Percentiles rank a stretch among this genome's conserved stretches.
Conservation (phyloP, 2,329 filamentous ascomycete genomes). For the Niveomyces coronatus region DNA sequence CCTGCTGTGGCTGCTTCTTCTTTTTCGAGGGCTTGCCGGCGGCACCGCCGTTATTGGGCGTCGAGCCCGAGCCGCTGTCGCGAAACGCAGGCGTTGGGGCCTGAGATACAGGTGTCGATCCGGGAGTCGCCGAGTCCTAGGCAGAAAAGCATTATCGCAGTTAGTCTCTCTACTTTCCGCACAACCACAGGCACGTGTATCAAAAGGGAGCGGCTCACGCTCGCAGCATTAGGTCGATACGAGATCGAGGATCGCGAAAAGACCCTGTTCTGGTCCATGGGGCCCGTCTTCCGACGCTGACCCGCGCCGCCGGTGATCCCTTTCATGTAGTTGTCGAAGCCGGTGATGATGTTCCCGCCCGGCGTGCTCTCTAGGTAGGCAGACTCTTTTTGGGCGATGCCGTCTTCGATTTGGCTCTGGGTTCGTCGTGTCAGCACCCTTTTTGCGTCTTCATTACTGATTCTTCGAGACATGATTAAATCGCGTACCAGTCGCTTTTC, state of each 20-base stretch:
- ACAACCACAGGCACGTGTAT: neutral
- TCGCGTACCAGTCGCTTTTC: constrained; percentile 27
- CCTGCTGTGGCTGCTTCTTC: constrained; percentile 23
- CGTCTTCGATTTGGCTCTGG: constrained; percentile 52
- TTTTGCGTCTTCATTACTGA: neutral
- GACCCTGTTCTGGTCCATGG: constrained; percentile 62
- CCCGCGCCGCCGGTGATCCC: constrained; percentile 56
- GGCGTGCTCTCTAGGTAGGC: constrained; percentile 85
- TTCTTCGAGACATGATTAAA: neutral
- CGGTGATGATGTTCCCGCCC: constrained; percentile 89
- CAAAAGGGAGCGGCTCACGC: constrained; percentile 20
- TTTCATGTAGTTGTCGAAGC: constrained; percentile 98
- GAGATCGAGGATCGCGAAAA: constrained; percentile 59
- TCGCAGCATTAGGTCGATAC: constrained; percentile 38
- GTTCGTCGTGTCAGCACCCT: constrained; percentile 12
- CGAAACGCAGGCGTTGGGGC: constrained; percentile 47
- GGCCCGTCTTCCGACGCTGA: constrained; percentile 52
- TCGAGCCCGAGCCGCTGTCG: constrained; percentile 36
- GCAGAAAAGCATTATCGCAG: neutral
- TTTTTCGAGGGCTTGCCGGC: constrained; percentile 45
- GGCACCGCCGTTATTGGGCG: constrained; percentile 36
- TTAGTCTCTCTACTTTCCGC: neutral
- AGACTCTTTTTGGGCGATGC: constrained; percentile 73
- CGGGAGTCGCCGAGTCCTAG: constrained; percentile 33
- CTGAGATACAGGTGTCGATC: constrained; percentile 36